Evolutionary conservation across 441 rosid genomes (phyloP).

Genomic region (Rhodomyrtus psidioides): DNA sequence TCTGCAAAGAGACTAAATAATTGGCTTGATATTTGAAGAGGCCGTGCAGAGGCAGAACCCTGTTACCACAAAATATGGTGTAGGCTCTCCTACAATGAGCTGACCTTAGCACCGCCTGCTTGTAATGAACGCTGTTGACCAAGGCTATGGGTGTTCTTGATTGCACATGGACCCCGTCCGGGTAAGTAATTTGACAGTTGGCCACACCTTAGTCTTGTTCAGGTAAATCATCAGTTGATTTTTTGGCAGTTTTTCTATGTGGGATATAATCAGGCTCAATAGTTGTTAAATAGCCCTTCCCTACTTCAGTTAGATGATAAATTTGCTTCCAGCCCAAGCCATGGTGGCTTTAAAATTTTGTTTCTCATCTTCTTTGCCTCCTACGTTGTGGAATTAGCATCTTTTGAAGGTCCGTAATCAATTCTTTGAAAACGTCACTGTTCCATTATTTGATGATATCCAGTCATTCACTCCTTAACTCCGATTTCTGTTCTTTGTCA

Average conservation of each 20-base stretch:
- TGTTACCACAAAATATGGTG: neutral
- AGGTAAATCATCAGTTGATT: neutral
- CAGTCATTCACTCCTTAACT: neutral
- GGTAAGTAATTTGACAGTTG: neutral
- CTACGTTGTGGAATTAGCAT: neutral
- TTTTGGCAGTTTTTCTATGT: neutral
- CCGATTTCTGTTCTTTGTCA: neutral
- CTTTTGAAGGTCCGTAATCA: neutral
- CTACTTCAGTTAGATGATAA: neutral
- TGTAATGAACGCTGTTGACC: neutral
- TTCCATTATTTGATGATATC: neutral
- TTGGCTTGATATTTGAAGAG: neutral
- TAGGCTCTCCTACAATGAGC: neutral
- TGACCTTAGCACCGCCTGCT: neutral
- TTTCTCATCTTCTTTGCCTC: neutral
- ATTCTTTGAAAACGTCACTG: neutral
- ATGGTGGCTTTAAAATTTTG: neutral
- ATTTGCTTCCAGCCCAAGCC: neutral
- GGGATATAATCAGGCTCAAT: neutral
- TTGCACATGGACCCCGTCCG: neutral
- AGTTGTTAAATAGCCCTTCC: neutral
- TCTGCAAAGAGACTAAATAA: neutral
- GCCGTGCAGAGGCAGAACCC: slow-evolving; percentile 3
- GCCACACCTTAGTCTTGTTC: neutral
- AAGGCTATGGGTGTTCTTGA: neutral